These are phyloP conservation scores for Monoraphidium neglectum DNA, from an alignment of 139 green algal species.

Conservation along the genomic window DNA sequence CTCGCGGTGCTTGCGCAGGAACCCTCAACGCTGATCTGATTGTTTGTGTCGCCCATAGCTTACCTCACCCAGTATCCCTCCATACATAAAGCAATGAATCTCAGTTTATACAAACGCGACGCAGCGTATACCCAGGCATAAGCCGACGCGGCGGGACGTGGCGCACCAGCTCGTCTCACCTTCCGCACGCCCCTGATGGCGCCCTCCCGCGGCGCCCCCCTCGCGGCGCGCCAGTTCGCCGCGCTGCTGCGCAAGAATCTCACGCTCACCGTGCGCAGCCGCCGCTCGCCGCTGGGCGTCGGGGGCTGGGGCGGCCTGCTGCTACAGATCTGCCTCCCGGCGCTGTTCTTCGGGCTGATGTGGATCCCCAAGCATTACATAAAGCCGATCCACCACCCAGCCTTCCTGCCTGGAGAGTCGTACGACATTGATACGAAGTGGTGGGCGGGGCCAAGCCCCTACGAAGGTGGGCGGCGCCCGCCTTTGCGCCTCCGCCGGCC, in stretches of 20 bases:
- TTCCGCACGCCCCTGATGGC: too few relatives aligned
- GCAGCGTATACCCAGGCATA: too few relatives aligned
- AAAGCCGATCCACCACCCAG: conserved; percentile 36
- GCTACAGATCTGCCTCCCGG: conserved; percentile 36
- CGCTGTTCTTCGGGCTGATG: conserved; percentile 48
- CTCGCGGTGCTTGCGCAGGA: too few relatives aligned
- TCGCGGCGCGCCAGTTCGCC: conserved; percentile 42
- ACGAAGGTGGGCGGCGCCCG: conserved; percentile 42
- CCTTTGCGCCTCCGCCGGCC: background rate
- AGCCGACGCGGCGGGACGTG: too few relatives aligned
- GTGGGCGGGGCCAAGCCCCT: conserved; percentile 43
- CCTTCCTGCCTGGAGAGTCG: conserved; percentile 5
- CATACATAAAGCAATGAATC: too few relatives aligned
- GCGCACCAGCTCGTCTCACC: too few relatives aligned
- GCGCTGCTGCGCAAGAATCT: conserved; percentile 64
- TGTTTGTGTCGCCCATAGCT: too few relatives aligned
- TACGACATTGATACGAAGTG: conserved; percentile 27
- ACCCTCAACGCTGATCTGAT: too few relatives aligned
- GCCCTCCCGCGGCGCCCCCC: too few relatives aligned
- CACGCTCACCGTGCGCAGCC: conserved; percentile 49
- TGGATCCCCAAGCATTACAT: conserved; percentile 78
- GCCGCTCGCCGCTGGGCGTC: conserved; percentile 39
- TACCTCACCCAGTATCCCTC: too few relatives aligned
- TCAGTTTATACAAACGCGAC: too few relatives aligned
- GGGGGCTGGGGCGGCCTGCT: conserved; percentile 41